Evolutionary conservation across 75 land plant species (phyloP).

Genomic region (Pseudotsuga menziesii): DNA sequence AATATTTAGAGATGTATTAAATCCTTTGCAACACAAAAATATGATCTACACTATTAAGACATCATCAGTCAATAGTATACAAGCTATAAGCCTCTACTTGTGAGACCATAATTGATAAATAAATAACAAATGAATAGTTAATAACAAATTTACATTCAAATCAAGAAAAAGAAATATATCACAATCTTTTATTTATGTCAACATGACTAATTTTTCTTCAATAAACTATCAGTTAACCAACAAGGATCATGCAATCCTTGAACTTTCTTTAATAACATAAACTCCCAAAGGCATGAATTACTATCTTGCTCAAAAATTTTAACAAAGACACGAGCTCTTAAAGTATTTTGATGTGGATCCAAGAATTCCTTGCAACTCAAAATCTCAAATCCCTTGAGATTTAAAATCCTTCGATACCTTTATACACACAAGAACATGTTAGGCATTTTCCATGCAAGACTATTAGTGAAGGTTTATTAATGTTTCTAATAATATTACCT

Average conservation of each 20-base stretch:
- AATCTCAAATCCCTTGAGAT: slow-evolving; percentile 24
- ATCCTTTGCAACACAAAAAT: too few species aligned
- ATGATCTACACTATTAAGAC: too few species aligned
- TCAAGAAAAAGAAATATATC: not conserved
- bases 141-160: not conserved
- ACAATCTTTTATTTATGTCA: not conserved
- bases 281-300: slow-evolving; percentile 13
- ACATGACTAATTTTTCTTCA: not conserved
- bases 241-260: slow-evolving; percentile 28
- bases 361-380: slow-evolving; percentile 11
- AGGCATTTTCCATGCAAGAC: not conserved
- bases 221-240: slow-evolving; percentile 25
- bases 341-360: not conserved
- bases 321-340: slow-evolving; percentile 10
- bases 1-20: too few species aligned
- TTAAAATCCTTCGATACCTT: slow-evolving; percentile 27
- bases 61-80: too few species aligned
- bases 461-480: not conserved
- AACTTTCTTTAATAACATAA: slow-evolving; percentile 19
- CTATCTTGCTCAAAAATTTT: slow-evolving; percentile 5
- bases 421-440: slow-evolving; percentile 9
- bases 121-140: too few species aligned
- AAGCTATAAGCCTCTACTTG: too few species aligned
- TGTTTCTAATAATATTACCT: slow-evolving; percentile 17
- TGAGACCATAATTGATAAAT: too few species aligned